Percentiles rank a stretch among this genome's conserved stretches.
Evolutionary conservation across 495 filamentous ascomycete genomes (phyloP).

Genomic region (Podospora pseudocomata): DNA sequence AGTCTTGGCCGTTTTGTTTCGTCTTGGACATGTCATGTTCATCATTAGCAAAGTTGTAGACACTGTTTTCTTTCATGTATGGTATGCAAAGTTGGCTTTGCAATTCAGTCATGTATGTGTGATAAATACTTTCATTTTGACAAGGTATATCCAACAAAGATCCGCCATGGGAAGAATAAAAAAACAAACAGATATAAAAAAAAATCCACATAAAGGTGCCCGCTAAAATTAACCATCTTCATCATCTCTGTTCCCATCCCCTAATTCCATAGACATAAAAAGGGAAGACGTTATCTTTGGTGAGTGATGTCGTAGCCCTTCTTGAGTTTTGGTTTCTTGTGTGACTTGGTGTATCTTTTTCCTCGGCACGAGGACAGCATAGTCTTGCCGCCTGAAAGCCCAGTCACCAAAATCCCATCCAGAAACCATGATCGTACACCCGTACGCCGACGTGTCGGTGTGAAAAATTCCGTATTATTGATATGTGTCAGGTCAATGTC

Average conservation of each 20-base stretch:
- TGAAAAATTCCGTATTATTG: neutral
- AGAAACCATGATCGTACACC: neutral
- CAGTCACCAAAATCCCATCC: neutral
- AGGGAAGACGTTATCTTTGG: too few relatives aligned
- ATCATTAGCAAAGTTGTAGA: neutral
- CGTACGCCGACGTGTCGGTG: neutral
- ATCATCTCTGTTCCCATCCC: neutral
- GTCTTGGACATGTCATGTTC: neutral
- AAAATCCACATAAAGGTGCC: neutral
- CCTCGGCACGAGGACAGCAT: conserved; percentile 1
- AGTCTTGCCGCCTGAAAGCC: neutral
- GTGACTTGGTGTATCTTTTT: neutral
- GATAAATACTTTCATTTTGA: neutral
- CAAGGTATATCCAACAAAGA: neutral
- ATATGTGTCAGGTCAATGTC: conserved; percentile 10
- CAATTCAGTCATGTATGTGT: neutral
- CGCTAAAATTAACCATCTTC: neutral
- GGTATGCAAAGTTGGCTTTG: neutral
- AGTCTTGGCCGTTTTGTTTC: neutral
- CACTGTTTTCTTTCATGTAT: neutral
- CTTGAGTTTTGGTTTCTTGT: neutral
- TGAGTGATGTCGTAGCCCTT: too few relatives aligned
- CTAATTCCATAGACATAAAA: neutral
- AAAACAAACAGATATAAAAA: neutral
- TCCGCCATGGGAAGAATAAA: neutral